Evolutionary conservation across 345 rosid species (phyloP).

Genomic region (Dipteronia sinensis): DNA sequence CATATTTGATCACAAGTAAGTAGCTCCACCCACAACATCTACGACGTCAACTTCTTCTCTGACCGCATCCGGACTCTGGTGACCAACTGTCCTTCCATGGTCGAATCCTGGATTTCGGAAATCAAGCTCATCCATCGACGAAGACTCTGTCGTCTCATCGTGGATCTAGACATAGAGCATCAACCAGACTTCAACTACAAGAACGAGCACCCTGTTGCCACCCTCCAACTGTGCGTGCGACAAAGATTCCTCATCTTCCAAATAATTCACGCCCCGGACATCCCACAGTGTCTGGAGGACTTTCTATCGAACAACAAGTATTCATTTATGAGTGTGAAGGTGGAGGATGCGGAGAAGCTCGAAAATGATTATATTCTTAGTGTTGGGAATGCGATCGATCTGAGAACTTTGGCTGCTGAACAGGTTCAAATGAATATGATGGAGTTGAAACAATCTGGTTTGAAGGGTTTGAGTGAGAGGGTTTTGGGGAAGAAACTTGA

Average conservation of each 20-base stretch:
- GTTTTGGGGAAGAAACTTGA: slow-evolving; percentile 36
- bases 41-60: slow-evolving; percentile 38
- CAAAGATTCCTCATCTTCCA: slow-evolving; percentile 43
- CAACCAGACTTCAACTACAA: slow-evolving; percentile 35
- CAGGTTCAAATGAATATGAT: not conserved
- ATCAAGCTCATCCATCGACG: slow-evolving; percentile 6
- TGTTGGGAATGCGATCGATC: slow-evolving; percentile 33
- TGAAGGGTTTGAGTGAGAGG: slow-evolving; percentile 31
- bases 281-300: slow-evolving; percentile 33
- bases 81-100: slow-evolving; percentile 34
- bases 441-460: slow-evolving; percentile 33
- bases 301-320: slow-evolving; percentile 26
- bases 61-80: slow-evolving; percentile 39
- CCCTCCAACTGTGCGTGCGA: slow-evolving; percentile 43
- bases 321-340: slow-evolving; percentile 42
- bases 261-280: slow-evolving; percentile 30
- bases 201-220: slow-evolving; percentile 36
- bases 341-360: slow-evolving; percentile 44
- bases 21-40: slow-evolving; percentile 43
- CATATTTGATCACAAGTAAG: slow-evolving; percentile 30
- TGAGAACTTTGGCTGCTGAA: slow-evolving; percentile 35
- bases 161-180: slow-evolving; percentile 55
- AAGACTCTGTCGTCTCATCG: slow-evolving; percentile 18
- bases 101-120: slow-evolving; percentile 35
- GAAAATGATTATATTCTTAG: slow-evolving; percentile 28